phyloP scores from a whole-genome alignment of 2,329 filamentous ascomycete species.

The Fusarium albosuccineum region DNA sequence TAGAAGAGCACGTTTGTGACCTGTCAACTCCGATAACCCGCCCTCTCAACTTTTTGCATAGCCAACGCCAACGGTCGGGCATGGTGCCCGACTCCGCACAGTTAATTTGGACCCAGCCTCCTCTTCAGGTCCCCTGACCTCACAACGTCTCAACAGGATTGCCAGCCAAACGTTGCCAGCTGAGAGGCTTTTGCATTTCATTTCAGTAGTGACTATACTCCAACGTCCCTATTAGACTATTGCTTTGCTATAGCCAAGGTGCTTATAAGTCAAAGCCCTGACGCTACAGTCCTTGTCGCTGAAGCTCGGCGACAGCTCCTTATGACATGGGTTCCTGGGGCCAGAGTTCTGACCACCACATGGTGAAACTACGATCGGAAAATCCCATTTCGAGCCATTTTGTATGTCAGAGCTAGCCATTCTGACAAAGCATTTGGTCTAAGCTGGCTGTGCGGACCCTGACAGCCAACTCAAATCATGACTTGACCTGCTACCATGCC shows the following conservation, averaged over 20 bases:
- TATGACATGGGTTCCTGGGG: conserved; percentile 2
- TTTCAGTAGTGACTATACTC: not conserved
- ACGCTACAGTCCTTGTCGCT: not conserved
- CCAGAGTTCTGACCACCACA: conserved; percentile 6
- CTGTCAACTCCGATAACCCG: conserved; percentile 2
- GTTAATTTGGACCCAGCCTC: not conserved
- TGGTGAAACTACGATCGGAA: conserved; percentile 13
- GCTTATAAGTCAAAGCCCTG: conserved; percentile 1
- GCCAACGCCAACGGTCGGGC: not conserved
- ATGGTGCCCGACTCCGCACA: not conserved
- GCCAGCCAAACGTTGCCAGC: no score
- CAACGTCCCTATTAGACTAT: not conserved
- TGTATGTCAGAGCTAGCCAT: conserved; percentile 3
- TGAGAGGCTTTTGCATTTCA: not conserved
- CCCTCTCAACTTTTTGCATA: not conserved
- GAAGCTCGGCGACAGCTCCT: not conserved
- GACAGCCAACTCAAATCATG: not conserved
- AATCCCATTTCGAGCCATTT: not conserved
- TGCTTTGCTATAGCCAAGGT: conserved; percentile 1
- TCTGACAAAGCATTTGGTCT: not conserved
- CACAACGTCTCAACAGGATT: not conserved
- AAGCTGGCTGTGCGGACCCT: not conserved
- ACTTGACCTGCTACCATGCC: not conserved
- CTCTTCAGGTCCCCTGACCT: not conserved
- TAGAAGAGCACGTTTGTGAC: conserved; percentile 25